phyloP scores from a whole-genome alignment of 352 stramenopile species.

The Globisporangium sylvaticum region DNA sequence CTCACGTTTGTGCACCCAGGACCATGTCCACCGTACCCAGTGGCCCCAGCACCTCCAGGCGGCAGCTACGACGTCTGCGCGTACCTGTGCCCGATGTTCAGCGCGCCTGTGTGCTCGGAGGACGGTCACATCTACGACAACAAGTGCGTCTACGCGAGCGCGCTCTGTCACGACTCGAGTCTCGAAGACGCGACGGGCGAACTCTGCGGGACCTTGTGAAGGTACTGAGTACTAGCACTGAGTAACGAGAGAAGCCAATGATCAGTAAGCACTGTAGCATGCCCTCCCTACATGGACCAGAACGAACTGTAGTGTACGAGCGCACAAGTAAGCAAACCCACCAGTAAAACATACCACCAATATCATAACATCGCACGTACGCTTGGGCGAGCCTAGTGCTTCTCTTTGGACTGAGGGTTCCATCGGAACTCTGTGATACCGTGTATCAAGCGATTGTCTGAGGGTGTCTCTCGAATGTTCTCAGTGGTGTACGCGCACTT shows the following conservation, averaged over 20 bases:
- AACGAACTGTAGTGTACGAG: background rate
- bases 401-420: no score
- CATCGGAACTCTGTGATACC: no score
- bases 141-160: slow-evolving; percentile 13
- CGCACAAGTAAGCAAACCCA: no score
- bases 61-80: slow-evolving; percentile 12
- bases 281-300: no score
- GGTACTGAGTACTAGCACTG: background rate
- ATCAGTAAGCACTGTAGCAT: background rate
- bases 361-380: no score
- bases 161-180: slow-evolving; percentile 13
- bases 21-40: background rate
- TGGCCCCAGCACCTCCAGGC: background rate
- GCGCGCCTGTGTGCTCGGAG: slow-evolving; percentile 19
- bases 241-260: background rate
- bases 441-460: no score
- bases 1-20: background rate
- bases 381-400: no score
- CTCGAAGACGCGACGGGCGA: background rate
- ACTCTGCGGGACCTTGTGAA: slow-evolving; percentile 1
- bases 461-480: background rate
- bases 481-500: background rate
- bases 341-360: no score
- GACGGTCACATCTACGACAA: slow-evolving; percentile 25
- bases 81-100: slow-evolving; percentile 15